These are phyloP conservation scores for Leccinum rimulosum DNA, from an alignment of 768 basidiomycete genomes.

Conservation along the genomic window DNA sequence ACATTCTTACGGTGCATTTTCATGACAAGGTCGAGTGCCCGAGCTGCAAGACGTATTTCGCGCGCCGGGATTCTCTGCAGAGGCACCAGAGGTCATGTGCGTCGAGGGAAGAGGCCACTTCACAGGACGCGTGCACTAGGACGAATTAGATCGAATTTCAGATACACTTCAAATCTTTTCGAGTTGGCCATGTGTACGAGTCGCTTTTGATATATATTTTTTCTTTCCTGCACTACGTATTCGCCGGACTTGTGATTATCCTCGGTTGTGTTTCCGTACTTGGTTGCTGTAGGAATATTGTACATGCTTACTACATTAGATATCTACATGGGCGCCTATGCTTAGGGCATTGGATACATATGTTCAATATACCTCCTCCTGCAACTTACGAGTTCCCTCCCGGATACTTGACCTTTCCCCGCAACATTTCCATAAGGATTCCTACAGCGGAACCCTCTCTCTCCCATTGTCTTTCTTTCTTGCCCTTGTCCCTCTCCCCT, in stretches of 20 bases:
- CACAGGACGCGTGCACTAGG: neutral
- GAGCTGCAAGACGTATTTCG: constrained; percentile 19
- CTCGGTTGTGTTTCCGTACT: too few species aligned
- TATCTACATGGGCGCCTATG: neutral
- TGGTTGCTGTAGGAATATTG: neutral
- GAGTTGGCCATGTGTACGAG: too few species aligned
- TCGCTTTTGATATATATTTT: neutral
- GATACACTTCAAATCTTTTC: too few species aligned
- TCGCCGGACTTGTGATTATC: too few species aligned
- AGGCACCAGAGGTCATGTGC: constrained; percentile 20
- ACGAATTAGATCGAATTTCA: too few species aligned
- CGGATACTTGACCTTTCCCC: constrained; percentile 25
- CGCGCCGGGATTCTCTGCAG: constrained; percentile 25
- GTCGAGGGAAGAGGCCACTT: neutral
- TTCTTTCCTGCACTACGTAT: too few species aligned
- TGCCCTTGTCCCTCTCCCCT: constrained; percentile 25
- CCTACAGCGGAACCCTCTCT: constrained; percentile 29
- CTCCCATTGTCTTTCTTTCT: constrained; percentile 20
- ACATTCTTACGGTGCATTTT: constrained; percentile 25
- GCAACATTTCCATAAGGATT: constrained; percentile 31
- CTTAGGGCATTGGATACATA: neutral
- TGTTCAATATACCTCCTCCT: neutral
- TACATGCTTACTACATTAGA: neutral
- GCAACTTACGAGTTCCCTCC: constrained; percentile 14
- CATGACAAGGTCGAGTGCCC: constrained; percentile 19